Conservation (phyloP, 1,284 basidiomycete species). For the Stygiomarasmius scandens region DNA sequence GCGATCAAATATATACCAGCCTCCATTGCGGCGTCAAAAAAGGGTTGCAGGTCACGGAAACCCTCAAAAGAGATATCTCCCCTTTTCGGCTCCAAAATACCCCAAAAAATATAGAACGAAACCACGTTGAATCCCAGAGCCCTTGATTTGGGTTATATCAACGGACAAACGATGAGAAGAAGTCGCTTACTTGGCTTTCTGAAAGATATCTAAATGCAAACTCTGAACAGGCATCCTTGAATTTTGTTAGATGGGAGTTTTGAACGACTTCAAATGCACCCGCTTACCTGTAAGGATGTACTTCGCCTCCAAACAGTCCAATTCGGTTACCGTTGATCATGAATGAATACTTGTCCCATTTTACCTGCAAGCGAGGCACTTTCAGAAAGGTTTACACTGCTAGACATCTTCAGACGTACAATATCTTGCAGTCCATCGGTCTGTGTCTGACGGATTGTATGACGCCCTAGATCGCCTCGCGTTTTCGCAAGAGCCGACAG, state of each 20-base stretch:
- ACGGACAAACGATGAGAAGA: background rate
- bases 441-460: slow-evolving; percentile 12
- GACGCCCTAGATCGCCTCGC: background rate
- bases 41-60: slow-evolving; percentile 48
- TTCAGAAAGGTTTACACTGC: background rate
- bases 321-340: slow-evolving; percentile 49
- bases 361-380: slow-evolving; percentile 27
- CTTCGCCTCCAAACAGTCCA: slow-evolving; percentile 49
- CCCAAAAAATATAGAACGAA: slow-evolving; percentile 52
- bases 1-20: slow-evolving; percentile 50
- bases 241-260: background rate
- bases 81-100: slow-evolving; percentile 42
- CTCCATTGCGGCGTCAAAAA: slow-evolving; percentile 48
- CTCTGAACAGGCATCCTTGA: slow-evolving; percentile 43
- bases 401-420: slow-evolving; percentile 1
- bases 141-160: background rate
- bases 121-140: slow-evolving; percentile 48
- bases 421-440: slow-evolving; percentile 19
- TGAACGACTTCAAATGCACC: background rate
- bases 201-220: slow-evolving; percentile 45
- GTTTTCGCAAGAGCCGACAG: background rate
- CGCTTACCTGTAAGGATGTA: slow-evolving; percentile 47
- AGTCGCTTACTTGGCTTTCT: slow-evolving; percentile 41
- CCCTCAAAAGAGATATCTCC: slow-evolving; percentile 50
- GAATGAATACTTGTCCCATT: slow-evolving; percentile 52